phyloP scores from a whole-genome alignment of 139 green algal genomes.

The Chlamydomonas sphaeroides region DNA sequence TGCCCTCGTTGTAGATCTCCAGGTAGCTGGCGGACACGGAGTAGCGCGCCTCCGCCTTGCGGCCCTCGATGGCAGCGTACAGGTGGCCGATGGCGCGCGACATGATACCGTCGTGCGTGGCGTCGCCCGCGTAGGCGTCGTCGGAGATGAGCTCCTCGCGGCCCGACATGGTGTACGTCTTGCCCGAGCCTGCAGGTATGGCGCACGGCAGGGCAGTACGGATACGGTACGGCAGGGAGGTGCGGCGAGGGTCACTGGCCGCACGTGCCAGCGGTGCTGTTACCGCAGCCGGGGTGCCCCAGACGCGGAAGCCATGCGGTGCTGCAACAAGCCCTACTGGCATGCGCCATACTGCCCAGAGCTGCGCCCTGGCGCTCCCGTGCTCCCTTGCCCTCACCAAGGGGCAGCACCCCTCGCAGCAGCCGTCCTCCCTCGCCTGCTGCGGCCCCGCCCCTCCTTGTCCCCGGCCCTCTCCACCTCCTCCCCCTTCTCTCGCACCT shows the following conservation, averaged over 20 bases:
- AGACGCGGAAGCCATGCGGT: too few relatives aligned
- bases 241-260: too few relatives aligned
- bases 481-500: slow-evolving; percentile 40
- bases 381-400: too few relatives aligned
- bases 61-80: slow-evolving; percentile 46
- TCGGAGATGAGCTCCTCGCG: slow-evolving; percentile 63
- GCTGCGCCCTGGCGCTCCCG: too few relatives aligned
- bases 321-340: too few relatives aligned
- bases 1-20: slow-evolving; percentile 93
- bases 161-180: slow-evolving; percentile 80
- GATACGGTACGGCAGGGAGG: too few relatives aligned
- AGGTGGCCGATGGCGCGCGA: slow-evolving; percentile 72
- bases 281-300: too few relatives aligned
- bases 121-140: slow-evolving; percentile 67
- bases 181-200: slow-evolving; percentile 59
- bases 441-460: not conserved
- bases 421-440: not conserved
- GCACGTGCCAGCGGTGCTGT: too few relatives aligned
- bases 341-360: too few relatives aligned
- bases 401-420: too few relatives aligned
- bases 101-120: slow-evolving; percentile 81
- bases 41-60: not conserved
- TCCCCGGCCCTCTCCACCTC: not conserved
- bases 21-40: slow-evolving; percentile 74
- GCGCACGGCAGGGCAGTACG: too few relatives aligned